Conservation (phyloP, 768 basidiomycete genomes). For the Boletellus emodensis region DNA sequence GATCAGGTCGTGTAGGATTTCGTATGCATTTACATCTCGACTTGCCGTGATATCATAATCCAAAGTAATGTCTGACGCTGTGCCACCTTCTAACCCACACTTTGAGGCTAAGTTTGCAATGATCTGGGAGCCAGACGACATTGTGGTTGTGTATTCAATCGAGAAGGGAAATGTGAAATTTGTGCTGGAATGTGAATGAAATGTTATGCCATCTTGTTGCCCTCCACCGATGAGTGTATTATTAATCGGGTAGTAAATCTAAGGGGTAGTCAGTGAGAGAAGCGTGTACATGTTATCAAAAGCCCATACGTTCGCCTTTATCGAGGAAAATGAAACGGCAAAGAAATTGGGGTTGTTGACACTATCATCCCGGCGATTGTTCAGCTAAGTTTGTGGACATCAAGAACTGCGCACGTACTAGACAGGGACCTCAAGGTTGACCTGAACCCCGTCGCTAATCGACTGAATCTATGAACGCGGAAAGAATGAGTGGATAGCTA, state of each 20-base stretch:
- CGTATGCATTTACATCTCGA: background rate
- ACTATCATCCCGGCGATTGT: constrained; percentile 35
- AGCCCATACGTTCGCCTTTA: constrained; percentile 53
- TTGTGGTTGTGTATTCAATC: constrained; percentile 53
- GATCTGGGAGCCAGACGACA: constrained; percentile 50
- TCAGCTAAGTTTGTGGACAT: background rate
- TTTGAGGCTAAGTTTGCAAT: constrained; percentile 59
- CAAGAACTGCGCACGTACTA: constrained; percentile 40
- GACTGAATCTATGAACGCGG: constrained; percentile 34
- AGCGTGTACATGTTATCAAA: background rate
- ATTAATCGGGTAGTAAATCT: constrained; percentile 77
- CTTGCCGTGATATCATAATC: constrained; percentile 63
- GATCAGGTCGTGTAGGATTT: constrained; percentile 8
- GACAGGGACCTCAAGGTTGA: constrained; percentile 65
- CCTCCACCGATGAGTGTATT: constrained; percentile 68
- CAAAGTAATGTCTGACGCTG: constrained; percentile 49
- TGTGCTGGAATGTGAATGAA: constrained; percentile 51
- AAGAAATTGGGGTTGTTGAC: constrained; percentile 84
- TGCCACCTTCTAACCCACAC: constrained; percentile 51
- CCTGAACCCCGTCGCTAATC: constrained; percentile 41
- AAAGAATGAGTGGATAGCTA: constrained; percentile 16
- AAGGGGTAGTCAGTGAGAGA: constrained; percentile 4
- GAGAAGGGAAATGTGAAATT: constrained; percentile 76
- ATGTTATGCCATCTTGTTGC: constrained; percentile 39
- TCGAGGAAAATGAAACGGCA: constrained; percentile 56